phyloP scores from a whole-genome alignment of 148 eudicot genomes.

The Fagopyrum esculentum region DNA sequence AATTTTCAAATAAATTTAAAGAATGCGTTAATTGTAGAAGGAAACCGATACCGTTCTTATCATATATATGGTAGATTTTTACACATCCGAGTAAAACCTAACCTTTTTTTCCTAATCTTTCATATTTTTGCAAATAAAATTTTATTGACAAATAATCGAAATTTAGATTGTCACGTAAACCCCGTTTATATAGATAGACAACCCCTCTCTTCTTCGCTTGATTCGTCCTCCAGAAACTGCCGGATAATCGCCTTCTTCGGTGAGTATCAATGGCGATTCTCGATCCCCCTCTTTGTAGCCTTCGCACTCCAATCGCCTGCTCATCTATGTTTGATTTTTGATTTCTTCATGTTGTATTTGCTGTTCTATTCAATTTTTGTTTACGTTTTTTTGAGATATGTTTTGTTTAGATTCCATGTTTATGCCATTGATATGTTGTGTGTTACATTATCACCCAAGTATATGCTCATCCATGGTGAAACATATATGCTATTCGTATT shows the following conservation, averaged over 20 bases:
- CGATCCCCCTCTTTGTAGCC: not conserved
- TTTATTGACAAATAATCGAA: too few species aligned
- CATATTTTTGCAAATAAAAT: too few species aligned
- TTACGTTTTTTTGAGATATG: not conserved
- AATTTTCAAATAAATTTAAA: too few species aligned
- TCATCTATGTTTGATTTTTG: too few species aligned
- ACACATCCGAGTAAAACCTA: too few species aligned
- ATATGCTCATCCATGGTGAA: not conserved
- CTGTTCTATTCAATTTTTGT: not conserved
- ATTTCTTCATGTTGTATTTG: too few species aligned
- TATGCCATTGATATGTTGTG: not conserved
- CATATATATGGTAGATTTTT: too few species aligned
- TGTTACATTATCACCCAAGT: not conserved
- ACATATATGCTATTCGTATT: not conserved
- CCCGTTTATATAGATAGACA: not conserved
- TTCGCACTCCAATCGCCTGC: not conserved
- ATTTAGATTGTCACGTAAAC: too few species aligned
- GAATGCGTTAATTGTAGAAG: too few species aligned
- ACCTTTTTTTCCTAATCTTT: too few species aligned
- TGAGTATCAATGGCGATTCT: conserved; percentile 10
- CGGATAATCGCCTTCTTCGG: not conserved
- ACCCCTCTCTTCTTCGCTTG: not conserved
- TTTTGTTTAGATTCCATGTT: not conserved
- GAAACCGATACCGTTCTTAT: too few species aligned
- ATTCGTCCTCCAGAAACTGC: not conserved